phyloP scores from a whole-genome alignment of 1,284 basidiomycete genomes.

The Vanrija sp. region DNA sequence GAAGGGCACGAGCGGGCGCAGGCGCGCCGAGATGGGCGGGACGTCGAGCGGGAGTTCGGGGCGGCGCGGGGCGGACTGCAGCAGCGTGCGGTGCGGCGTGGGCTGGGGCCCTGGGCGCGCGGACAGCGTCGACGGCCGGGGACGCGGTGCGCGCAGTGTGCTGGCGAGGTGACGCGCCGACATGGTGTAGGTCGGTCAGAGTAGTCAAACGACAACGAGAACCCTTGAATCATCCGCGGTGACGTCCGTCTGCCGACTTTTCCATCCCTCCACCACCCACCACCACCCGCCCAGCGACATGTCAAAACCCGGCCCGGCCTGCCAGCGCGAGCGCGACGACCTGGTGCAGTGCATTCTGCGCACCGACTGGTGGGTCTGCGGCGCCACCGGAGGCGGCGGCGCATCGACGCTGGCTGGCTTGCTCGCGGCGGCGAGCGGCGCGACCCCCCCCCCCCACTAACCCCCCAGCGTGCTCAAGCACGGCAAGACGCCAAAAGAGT shows the following conservation, averaged over 20 bases:
- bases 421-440: neutral
- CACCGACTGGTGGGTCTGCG: constrained; percentile 44
- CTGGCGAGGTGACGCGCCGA: neutral
- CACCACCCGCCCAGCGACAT: neutral
- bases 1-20: constrained; percentile 43
- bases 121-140: neutral
- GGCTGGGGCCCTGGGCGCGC: too few species aligned
- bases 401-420: neutral
- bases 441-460: neutral
- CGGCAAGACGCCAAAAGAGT: constrained; percentile 40
- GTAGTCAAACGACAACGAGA: neutral
- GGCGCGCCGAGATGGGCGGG: constrained; percentile 39
- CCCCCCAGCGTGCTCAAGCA: constrained; percentile 37
- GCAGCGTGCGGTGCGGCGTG: neutral
- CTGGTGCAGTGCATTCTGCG: constrained; percentile 43
- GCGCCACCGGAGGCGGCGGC: neutral
- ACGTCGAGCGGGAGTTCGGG: constrained; percentile 2
- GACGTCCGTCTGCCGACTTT: neutral
- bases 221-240: neutral
- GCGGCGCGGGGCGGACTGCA: neutral
- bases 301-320: constrained; percentile 20
- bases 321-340: constrained; percentile 39
- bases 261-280: neutral
- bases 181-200: neutral
- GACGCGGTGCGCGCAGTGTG: neutral